phyloP scores from a whole-genome alignment of 306 rosid genomes.

The Canavalia gladiata region DNA sequence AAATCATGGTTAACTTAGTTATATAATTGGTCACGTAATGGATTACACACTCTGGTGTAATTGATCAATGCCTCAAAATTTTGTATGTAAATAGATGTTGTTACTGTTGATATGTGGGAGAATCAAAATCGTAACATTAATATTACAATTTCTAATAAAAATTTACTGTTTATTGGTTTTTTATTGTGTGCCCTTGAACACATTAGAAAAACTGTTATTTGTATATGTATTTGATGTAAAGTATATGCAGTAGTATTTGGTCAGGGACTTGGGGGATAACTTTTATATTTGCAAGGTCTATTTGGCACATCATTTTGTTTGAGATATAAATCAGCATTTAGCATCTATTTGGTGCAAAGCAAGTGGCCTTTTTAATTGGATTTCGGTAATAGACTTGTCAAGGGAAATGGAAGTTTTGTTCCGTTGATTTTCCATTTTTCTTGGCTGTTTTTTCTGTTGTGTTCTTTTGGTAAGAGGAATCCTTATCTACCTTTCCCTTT shows the following conservation, averaged over 20 bases:
- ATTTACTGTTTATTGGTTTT: no score
- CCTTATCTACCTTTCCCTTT: not conserved
- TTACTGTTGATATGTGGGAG: no score
- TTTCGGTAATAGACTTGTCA: not conserved
- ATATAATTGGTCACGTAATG: no score
- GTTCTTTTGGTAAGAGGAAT: not conserved
- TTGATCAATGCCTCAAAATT: no score
- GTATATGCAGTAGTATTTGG: not conserved
- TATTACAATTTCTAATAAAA: no score
- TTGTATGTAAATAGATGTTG: no score
- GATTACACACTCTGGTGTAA: no score
- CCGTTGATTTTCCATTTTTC: not conserved
- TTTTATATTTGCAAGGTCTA: not conserved
- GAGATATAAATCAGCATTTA: not conserved
- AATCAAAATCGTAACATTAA: no score
- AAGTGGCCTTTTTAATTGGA: not conserved
- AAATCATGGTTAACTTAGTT: no score
- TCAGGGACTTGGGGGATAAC: not conserved
- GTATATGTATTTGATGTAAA: not conserved
- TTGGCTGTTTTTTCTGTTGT: not conserved
- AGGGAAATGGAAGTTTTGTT: not conserved
- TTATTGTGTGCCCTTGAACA: no score
- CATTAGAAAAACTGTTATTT: no score
- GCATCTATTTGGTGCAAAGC: not conserved
- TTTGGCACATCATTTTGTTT: not conserved